phyloP scores from a whole-genome alignment of 257 asterid species.

The Echium plantagineum region DNA sequence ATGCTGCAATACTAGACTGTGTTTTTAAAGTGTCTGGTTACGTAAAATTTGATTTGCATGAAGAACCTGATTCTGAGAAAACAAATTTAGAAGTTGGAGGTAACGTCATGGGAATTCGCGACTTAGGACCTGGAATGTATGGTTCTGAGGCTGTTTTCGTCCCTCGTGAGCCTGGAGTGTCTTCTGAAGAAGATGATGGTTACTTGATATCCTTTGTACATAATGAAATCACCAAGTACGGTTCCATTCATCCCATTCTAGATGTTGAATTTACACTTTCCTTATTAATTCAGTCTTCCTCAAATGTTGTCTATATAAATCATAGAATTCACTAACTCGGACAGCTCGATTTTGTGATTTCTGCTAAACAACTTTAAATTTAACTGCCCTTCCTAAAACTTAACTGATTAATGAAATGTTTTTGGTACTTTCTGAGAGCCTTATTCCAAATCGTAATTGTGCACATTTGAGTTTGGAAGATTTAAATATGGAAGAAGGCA shows the following conservation, averaged over 20 bases:
- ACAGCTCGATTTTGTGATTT: too few species aligned
- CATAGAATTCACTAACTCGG: background rate
- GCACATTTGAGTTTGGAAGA: too few species aligned
- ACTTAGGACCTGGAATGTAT: constrained; percentile 77
- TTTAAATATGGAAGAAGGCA: too few species aligned
- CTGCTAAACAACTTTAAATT: too few species aligned
- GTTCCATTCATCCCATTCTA: constrained; percentile 3
- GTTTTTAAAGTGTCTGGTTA: constrained; percentile 84
- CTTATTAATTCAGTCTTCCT: too few species aligned
- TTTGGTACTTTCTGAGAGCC: too few species aligned
- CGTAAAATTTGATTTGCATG: constrained; percentile 83
- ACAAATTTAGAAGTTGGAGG: constrained; percentile 88
- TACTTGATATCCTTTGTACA: constrained; percentile 86
- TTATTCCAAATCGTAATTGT: too few species aligned
- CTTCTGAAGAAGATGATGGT: constrained; percentile 92
- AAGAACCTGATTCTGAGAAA: constrained; percentile 66
- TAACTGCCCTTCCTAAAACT: too few species aligned
- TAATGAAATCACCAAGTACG: constrained; percentile 84
- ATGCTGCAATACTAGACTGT: constrained; percentile 68
- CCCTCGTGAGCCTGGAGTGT: constrained; percentile 56
- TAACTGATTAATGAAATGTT: too few species aligned
- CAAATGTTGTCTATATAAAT: background rate
- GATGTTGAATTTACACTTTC: background rate
- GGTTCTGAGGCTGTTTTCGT: constrained; percentile 95
- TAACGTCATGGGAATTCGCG: constrained; percentile 70